These are phyloP conservation scores for Stemphylium vesicarium DNA, from an alignment of 2,329 filamentous ascomycete species.

Conservation along the genomic window DNA sequence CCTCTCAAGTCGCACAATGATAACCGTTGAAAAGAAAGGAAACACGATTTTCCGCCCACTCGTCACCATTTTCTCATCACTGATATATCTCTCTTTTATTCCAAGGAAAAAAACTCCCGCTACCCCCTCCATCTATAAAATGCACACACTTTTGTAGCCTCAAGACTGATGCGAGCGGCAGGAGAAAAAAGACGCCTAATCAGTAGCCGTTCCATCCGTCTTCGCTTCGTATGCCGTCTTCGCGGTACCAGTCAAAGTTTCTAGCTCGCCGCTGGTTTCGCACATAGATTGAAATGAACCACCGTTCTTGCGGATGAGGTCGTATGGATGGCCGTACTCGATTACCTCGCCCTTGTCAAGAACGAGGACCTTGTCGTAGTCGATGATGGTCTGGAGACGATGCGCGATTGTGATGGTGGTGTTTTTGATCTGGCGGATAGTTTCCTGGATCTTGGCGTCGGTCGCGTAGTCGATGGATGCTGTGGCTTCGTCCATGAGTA, in stretches of 20 bases:
- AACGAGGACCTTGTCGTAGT: constrained; percentile 97
- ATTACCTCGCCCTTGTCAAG: constrained; percentile 86
- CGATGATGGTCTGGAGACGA: constrained; percentile 92
- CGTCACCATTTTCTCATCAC: not conserved
- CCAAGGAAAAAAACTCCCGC: not conserved
- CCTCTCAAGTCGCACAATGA: no score
- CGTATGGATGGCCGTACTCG: constrained; percentile 89
- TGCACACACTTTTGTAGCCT: not conserved
- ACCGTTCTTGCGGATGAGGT: constrained; percentile 67
- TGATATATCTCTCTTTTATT: not conserved
- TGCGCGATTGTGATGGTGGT: constrained; percentile 98
- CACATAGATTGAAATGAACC: constrained; percentile 73
- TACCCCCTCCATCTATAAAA: not conserved
- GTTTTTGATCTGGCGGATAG: constrained; percentile 86
- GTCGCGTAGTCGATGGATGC: constrained; percentile 97
- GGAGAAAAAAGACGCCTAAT: not conserved
- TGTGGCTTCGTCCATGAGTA: constrained; percentile 99
- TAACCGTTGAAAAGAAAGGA: not conserved
- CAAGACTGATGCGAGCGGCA: not conserved
- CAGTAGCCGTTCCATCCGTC: not conserved
- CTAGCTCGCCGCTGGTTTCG: constrained; percentile 67
- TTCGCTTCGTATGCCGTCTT: constrained; percentile 51
- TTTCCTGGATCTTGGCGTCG: constrained; percentile 94
- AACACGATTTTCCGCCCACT: not conserved
- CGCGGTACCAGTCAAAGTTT: constrained; percentile 63